phyloP scores from a whole-genome alignment of 1,284 basidiomycete genomes.

The Gastroboletus turbinatus region DNA sequence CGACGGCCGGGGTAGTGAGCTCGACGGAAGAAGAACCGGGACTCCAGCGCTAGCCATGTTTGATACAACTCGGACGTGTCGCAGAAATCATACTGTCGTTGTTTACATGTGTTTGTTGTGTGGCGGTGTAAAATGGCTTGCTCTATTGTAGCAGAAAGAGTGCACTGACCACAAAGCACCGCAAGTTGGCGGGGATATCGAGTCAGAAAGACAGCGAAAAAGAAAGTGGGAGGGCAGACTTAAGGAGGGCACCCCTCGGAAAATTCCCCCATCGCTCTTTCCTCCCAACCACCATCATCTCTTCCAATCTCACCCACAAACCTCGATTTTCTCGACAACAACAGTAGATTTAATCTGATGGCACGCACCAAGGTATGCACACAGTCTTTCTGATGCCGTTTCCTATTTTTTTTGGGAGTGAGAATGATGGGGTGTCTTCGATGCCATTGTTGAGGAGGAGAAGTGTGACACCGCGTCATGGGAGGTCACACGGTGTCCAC shows the following conservation, averaged over 20 bases:
- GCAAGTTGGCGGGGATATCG: slow-evolving; percentile 10
- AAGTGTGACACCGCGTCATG: slow-evolving; percentile 1
- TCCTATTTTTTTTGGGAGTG: slow-evolving; percentile 1
- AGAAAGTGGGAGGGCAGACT: slow-evolving; percentile 4
- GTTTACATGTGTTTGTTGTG: slow-evolving; percentile 6
- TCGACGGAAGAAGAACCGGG: slow-evolving; percentile 44
- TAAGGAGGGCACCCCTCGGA: slow-evolving; percentile 12
- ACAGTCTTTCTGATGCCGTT: neutral
- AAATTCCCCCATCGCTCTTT: slow-evolving; percentile 14
- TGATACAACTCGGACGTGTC: neutral
- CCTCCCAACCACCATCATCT: slow-evolving; percentile 24
- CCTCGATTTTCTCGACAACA: neutral
- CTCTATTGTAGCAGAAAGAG: neutral
- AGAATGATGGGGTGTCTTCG: neutral
- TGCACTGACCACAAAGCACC: slow-evolving; percentile 30
- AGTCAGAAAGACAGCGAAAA: slow-evolving; percentile 17
- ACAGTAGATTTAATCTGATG: slow-evolving; percentile 17
- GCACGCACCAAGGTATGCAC: slow-evolving; percentile 31
- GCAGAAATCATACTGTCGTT: neutral
- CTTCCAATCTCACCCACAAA: neutral
- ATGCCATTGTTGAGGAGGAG: slow-evolving; percentile 3
- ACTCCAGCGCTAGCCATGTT: slow-evolving; percentile 19
- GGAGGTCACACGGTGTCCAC: slow-evolving; percentile 10
- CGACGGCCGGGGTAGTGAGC: slow-evolving; percentile 35
- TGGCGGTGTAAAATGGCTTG: slow-evolving; percentile 5